Evolutionary conservation across 352 stramenopile species (phyloP).

Genomic region (Phytophthora idaei): DNA sequence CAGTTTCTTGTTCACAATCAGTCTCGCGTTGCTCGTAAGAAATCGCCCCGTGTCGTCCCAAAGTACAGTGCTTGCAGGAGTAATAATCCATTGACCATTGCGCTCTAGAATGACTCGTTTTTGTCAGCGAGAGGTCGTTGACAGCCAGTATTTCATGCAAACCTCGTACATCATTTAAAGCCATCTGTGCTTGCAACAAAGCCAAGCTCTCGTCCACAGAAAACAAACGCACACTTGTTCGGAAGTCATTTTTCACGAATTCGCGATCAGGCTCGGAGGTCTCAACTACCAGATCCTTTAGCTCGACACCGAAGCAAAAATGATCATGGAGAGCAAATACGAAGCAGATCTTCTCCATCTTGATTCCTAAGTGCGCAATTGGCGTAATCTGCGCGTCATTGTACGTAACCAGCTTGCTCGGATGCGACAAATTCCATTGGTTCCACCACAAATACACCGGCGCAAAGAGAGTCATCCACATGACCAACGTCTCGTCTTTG

Average conservation of each 20-base stretch:
- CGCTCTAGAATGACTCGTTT: conserved; percentile 56
- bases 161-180: conserved; percentile 18
- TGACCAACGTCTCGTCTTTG: conserved; percentile 77
- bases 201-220: conserved; percentile 38
- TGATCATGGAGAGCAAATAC: conserved; percentile 64
- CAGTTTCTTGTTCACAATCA: conserved; percentile 40
- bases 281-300: conserved; percentile 40
- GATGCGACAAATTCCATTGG: conserved; percentile 76
- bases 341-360: conserved; percentile 52
- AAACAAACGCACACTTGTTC: conserved; percentile 43
- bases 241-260: conserved; percentile 43
- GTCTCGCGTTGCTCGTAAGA: conserved; percentile 28
- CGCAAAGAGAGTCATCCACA: conserved; percentile 80
- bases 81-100: conserved; percentile 56
- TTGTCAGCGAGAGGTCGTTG: conserved; percentile 38
- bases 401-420: conserved; percentile 57
- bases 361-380: conserved; percentile 64
- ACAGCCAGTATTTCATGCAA: conserved; percentile 57
- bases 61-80: conserved; percentile 47
- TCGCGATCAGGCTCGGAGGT: conserved; percentile 45
- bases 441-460: conserved; percentile 89
- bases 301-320: conserved; percentile 60
- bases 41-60: conserved; percentile 17
- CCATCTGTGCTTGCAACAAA: conserved; percentile 37
- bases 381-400: conserved; percentile 62